Evolutionary conservation across 2,329 filamentous ascomycete genomes (phyloP), one percentile per base, ranked within the genome.

Genomic region (Chaetomiaceae sp.): DNA sequence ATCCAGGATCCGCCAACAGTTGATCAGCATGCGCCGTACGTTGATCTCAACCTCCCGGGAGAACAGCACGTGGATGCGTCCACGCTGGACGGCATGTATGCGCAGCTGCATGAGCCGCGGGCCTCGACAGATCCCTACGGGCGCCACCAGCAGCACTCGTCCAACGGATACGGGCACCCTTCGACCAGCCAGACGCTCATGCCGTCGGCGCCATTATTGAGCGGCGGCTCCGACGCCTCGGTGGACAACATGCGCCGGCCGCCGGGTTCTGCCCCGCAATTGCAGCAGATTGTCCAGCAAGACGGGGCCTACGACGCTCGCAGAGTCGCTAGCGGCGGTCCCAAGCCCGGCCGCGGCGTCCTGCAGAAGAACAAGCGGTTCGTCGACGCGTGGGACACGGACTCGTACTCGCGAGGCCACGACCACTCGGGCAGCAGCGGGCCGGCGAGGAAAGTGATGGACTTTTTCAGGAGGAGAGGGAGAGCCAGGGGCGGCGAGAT

Each of bases 401-500:
- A 89, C 59, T 79, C 81, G 44, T 78, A 77, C 55, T 75, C 72
- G 40, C 76, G 73, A 57, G 66, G 68, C 31, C 75, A 76, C 47
- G 81, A 84, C 46, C 84, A 90, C 63, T 84, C 84, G 27, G 92
- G 92, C 39, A 95, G 87, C 67, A 92, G 85, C 57, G 89, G 89
- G 50, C 87, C 90, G 3, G 90, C 91, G 13, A 86, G 91, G 66
- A 84, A 89, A 65, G 93, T 99, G 34, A 97, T 99, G 91, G 92
- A 99, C 71, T 96, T 97, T 70, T 99, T 99, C 75, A 80, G 93
- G 61, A 80, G 91, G 67, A 81, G 91, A 66, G 89, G 87, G 50
- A 89, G 86, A 71, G 88, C 85, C 60, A 77, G 86, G 63, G 80
- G 77, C 50, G 77, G 77, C 33, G 78, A 82, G 54, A 70, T 75